These are phyloP conservation scores for Meripilus lineatus DNA, from an alignment of 1,284 basidiomycete genomes.

Conservation along the genomic window DNA sequence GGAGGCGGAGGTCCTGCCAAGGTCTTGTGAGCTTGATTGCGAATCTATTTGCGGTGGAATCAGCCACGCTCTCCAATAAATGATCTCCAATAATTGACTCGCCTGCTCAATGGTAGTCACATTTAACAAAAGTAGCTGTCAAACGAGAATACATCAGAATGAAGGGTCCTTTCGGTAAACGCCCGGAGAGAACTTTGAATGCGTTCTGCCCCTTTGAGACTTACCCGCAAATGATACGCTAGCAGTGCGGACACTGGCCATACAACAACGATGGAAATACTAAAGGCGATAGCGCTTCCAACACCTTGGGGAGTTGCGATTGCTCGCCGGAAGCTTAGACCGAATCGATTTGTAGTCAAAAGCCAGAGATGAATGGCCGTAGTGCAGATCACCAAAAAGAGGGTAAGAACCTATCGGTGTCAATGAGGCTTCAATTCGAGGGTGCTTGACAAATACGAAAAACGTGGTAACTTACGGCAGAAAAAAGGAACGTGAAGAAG, in stretches of 20 bases:
- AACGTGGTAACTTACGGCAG: slow-evolving; percentile 49
- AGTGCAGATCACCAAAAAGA: slow-evolving; percentile 75
- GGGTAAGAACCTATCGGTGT: slow-evolving; percentile 58
- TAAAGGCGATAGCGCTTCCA: slow-evolving; percentile 78
- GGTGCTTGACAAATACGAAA: background rate
- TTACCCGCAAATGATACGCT: slow-evolving; percentile 79
- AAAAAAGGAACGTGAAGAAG: slow-evolving; percentile 77
- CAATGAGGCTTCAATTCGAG: background rate
- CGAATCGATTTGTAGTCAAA: slow-evolving; percentile 50
- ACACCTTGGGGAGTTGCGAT: slow-evolving; percentile 46
- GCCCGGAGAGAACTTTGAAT: too few species aligned
- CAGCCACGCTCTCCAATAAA: too few species aligned
- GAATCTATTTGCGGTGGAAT: too few species aligned
- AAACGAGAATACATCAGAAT: slow-evolving; percentile 6
- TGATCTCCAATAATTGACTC: slow-evolving; percentile 30
- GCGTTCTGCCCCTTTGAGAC: slow-evolving; percentile 23
- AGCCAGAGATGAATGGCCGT: slow-evolving; percentile 78
- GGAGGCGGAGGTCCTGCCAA: slow-evolving; percentile 59
- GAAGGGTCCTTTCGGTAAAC: too few species aligned
- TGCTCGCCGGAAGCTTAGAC: slow-evolving; percentile 52
- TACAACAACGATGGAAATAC: slow-evolving; percentile 63
- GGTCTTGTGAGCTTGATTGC: slow-evolving; percentile 73
- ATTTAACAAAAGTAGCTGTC: slow-evolving; percentile 74
- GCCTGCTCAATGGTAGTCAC: slow-evolving; percentile 93
- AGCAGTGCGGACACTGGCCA: slow-evolving; percentile 79